Conservation (phyloP, 2,329 filamentous ascomycete genomes). For the Penicillium sp. region DNA sequence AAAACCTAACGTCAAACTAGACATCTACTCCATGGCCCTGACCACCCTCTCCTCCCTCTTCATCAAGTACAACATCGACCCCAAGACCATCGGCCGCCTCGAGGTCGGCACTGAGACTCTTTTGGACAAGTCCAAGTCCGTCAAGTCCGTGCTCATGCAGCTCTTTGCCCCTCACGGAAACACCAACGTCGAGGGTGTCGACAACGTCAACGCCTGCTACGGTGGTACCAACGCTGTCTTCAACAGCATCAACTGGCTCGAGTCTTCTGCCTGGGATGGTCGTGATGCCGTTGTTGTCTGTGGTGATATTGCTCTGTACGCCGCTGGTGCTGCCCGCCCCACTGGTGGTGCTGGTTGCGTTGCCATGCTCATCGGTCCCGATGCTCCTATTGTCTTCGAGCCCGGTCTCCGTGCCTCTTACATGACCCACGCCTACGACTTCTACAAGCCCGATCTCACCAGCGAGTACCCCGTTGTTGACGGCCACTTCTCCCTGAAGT, state of each 20-base stretch:
- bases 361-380: conserved; percentile 74
- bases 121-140: conserved; percentile 86
- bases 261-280: conserved; percentile 84
- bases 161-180: conserved; percentile 71
- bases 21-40: conserved; percentile 83
- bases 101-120: conserved; percentile 86
- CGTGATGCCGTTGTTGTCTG: conserved; percentile 76
- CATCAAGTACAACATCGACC: conserved; percentile 79
- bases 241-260: conserved; percentile 81
- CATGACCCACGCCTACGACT: conserved; percentile 83
- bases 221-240: conserved; percentile 82
- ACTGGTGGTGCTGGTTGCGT: conserved; percentile 79
- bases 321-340: conserved; percentile 77
- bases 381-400: conserved; percentile 75
- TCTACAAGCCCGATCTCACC: conserved; percentile 86
- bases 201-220: conserved; percentile 83
- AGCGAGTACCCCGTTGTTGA: conserved; percentile 86
- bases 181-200: conserved; percentile 79
- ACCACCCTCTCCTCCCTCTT: conserved; percentile 76
- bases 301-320: conserved; percentile 82
- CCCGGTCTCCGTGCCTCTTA: conserved; percentile 76
- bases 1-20: conserved; percentile 45
- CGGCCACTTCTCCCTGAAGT: conserved; percentile 77
- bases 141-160: conserved; percentile 87
- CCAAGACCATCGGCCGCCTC: conserved; percentile 73